Evolutionary conservation across 441 rosid genomes (phyloP), one percentile per base, ranked within the genome.

Genomic region (Brassica balearica): DNA sequence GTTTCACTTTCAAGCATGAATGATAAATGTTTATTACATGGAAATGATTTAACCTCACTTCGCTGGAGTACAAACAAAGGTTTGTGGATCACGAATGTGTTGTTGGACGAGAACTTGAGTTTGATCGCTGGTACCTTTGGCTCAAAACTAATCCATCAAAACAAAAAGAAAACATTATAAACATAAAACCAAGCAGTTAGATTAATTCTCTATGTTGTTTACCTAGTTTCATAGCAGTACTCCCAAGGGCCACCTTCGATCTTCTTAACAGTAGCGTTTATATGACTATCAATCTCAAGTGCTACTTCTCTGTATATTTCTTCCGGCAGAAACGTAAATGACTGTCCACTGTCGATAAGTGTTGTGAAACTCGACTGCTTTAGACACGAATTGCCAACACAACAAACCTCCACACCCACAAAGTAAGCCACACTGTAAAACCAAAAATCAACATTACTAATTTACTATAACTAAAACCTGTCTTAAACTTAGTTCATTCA

Each of bases 161-260:
- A 59, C 43, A 29, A 29, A 66, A 55, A 65, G 62, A 32, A 8
- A 71, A 41, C 6, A 41, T 43, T 12, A 15, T 6, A 41, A 34
- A 25, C 41, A 65, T 51, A 43, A 56, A 56, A 43, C 59, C 11
- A 25, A 70, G 56, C 7, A 29, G 6, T 29, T 29, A 29, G 34
- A 29, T 63, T 25, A 2, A 1, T 36, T 79, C 11, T 68, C 32
- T 34, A 4, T 41, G 69, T 38, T 71, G 70, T 79, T 65, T 60
- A 93, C 98, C 97, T 88, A 76, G 92, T 65, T 81, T 87, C 86
- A 78, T 91, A 93, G 87, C 97, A 93, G 80, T 85, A 88, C 34
- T 88, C 84, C 91, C 89, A 93, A 3, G 91, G 87, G 65, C 66
- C 85, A 74, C 71, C 92, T 73, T 87, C 75, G 74, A 83, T 73